Evolutionary conservation across 2,329 filamentous ascomycete species (phyloP), one percentile per base, ranked within the genome.

Genomic region (Colletotrichum sp.): DNA sequence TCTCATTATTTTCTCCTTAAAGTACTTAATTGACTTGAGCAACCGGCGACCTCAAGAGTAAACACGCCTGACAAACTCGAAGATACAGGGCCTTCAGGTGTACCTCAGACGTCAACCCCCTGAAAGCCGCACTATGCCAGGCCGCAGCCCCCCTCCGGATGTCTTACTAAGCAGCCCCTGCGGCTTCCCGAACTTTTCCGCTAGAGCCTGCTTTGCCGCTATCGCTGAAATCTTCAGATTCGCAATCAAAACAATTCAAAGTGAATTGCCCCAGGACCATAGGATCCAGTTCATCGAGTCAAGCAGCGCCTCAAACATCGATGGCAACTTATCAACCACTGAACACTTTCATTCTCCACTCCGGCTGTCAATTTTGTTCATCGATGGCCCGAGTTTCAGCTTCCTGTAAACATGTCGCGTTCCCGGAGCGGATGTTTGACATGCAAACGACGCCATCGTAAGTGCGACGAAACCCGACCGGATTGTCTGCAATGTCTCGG

Each of bases 391-490:
- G 5, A 6, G 48, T 0, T 7, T 13, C 6, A 21, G 43, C 10
- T 60, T 16, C n/a, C 16, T 15, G 60, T 21, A 7, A 30, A 32
- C 34, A 71, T 55, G 67, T 63, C 57, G 59, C 57, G 59, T 24
- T 48, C 57, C 16, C 28, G 67, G 8, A 77, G 71, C 26, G 74
- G 74, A 59, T 59, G 55, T 59, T 28, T 59, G 36, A 78, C 71
- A 6, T 78, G 76, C 77, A 81, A 81, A 69, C 59, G 73, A 28
- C 79, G 81, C 28, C 79, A 81, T 36, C 80, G 82, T 64, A 83
- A 83, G 73, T 83, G 82, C 73, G 80, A 82, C 67, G 80, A 82
- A 67, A 70, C 77, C n/a, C 79, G 76, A 39, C 81, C 81, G 21
- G 64, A 72, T 24, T 80, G 79, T 67, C 32, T 52, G 13, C 75